Conservation (phyloP, 495 filamentous ascomycete genomes). For the Cenococcum geophilum region DNA sequence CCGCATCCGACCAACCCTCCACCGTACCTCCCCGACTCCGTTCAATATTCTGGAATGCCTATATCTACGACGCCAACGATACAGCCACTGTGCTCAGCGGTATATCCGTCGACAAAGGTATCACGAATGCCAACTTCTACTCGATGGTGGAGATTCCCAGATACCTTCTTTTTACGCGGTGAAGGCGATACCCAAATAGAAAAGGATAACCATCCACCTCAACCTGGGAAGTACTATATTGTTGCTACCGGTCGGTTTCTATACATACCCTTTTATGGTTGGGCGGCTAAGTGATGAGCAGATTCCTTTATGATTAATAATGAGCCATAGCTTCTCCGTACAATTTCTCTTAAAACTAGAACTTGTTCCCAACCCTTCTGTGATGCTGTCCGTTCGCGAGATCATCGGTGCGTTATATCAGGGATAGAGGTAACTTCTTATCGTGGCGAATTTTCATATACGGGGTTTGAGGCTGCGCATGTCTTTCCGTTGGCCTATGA, state of each 20-base stretch:
- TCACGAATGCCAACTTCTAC: conserved; percentile 40
- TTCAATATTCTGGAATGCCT: conserved; percentile 31
- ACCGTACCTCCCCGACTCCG: conserved; percentile 6
- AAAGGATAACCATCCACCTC: no score
- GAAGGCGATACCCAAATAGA: conserved; percentile 30
- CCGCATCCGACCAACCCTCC: conserved; percentile 1
- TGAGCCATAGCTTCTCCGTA: conserved; percentile 31
- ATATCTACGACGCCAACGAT: conserved; percentile 36
- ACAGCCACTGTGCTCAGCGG: conserved; percentile 29
- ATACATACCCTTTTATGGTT: no score
- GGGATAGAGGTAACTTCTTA: conserved; percentile 21
- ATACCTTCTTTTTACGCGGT: conserved; percentile 28
- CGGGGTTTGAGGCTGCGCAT: conserved; percentile 36
- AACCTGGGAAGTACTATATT: no score
- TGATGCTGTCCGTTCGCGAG: conserved; percentile 34
- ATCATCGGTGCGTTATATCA: conserved; percentile 37
- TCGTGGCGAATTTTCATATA: no score
- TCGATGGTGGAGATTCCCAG: conserved; percentile 33
- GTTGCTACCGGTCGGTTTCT: no score
- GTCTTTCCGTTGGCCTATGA: conserved; percentile 38
- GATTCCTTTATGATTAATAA: no score
- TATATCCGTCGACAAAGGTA: conserved; percentile 33
- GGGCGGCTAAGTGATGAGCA: no score
- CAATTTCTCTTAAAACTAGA: conserved; percentile 24
- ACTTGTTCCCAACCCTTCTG: conserved; percentile 31